A percentile compares a stretch with the other conserved stretches of the same genome.
Evolutionary conservation across 768 basidiomycete species (phyloP).

Genomic region (Nidula microcarpa): DNA sequence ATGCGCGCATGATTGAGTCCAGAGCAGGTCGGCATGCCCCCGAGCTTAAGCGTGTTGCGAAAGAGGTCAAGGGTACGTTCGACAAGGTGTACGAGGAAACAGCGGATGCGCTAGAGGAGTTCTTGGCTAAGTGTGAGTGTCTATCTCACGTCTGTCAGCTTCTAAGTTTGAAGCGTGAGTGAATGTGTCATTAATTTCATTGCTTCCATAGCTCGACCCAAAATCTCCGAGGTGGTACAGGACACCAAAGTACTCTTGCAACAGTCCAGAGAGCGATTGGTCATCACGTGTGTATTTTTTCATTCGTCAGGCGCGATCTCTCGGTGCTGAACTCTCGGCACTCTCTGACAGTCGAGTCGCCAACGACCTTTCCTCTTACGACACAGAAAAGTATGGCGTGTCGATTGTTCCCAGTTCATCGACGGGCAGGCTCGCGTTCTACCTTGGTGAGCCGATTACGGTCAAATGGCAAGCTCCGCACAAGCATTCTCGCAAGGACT

Average conservation of each 20-base stretch:
- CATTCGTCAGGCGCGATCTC: not conserved
- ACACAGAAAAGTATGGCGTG: conserved; percentile 76
- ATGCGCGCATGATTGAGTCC: conserved; percentile 71
- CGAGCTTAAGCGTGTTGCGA: conserved; percentile 73
- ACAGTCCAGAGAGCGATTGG: conserved; percentile 85
- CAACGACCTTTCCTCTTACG: conserved; percentile 75
- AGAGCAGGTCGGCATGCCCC: conserved; percentile 80
- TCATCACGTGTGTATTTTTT: conserved; percentile 73
- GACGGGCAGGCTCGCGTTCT: conserved; percentile 60
- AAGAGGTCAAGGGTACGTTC: conserved; percentile 90
- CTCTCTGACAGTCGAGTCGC: conserved; percentile 65
- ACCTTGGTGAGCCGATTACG: conserved; percentile 86
- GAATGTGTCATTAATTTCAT: not conserved
- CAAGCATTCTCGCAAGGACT: conserved; percentile 87
- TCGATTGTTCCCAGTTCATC: conserved; percentile 48
- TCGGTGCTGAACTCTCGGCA: not conserved
- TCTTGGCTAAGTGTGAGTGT: conserved; percentile 80
- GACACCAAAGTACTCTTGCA: conserved; percentile 90
- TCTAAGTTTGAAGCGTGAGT: no score
- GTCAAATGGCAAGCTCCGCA: conserved; percentile 86
- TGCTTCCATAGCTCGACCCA: conserved; percentile 67
- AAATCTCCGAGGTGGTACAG: conserved; percentile 83
- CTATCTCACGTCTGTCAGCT: not conserved
- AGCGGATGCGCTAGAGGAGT: conserved; percentile 89
- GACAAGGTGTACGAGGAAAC: conserved; percentile 97